Conservation (phyloP, 768 basidiomycete genomes). For the Leucosporidium scottii region DNA sequence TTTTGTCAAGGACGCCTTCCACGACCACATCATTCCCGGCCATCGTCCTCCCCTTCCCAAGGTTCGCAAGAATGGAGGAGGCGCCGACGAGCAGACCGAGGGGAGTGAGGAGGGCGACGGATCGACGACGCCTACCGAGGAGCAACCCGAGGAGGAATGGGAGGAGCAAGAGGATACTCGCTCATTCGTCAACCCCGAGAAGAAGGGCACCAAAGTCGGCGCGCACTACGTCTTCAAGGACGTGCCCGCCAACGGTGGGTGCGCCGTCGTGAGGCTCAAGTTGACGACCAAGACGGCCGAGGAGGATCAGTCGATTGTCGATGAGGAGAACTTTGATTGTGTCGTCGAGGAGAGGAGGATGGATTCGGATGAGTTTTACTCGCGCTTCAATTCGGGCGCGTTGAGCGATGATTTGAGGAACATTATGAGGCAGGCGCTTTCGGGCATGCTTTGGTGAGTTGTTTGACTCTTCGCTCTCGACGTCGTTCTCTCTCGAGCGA, state of each 20-base stretch:
- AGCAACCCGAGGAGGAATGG: constrained; percentile 11
- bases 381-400: constrained; percentile 66
- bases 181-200: constrained; percentile 73
- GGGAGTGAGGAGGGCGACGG: neutral
- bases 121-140: constrained; percentile 8
- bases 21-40: constrained; percentile 85
- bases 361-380: constrained; percentile 96
- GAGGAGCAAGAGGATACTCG: constrained; percentile 36
- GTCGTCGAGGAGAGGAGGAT: constrained; percentile 78
- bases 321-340: constrained; percentile 84
- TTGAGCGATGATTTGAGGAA: constrained; percentile 89
- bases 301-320: constrained; percentile 71
- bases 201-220: constrained; percentile 82
- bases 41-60: constrained; percentile 58
- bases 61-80: constrained; percentile 8
- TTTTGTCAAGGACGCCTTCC: constrained; percentile 95
- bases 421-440: constrained; percentile 91
- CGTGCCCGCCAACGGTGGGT: constrained; percentile 86
- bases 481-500: neutral
- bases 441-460: constrained; percentile 83
- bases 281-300: constrained; percentile 68
- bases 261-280: constrained; percentile 88
- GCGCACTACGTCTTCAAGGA: constrained; percentile 82
- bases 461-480: neutral
- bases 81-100: constrained; percentile 14